Evolutionary conservation across 345 rosid species (phyloP).

Genomic region (Bruguiera sexangula): DNA sequence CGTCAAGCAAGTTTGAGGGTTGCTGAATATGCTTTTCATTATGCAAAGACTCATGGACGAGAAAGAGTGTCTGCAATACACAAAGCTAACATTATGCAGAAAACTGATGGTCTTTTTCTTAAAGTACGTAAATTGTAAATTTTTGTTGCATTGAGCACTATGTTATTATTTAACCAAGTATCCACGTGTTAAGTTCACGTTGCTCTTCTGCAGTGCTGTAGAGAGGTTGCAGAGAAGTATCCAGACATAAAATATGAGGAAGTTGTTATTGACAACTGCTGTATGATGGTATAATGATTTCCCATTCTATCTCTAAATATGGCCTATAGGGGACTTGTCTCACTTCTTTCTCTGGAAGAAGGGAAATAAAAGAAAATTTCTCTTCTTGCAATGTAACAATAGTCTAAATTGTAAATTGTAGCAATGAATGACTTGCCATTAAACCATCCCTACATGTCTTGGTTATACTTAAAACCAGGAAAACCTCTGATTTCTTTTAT

Average conservation of each 20-base stretch:
- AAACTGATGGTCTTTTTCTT: conserved; percentile 97
- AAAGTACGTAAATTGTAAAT: conserved; percentile 43
- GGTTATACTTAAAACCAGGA: conserved; percentile 2
- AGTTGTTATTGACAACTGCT: conserved; percentile 99
- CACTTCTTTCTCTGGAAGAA: background rate
- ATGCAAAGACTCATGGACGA: conserved; percentile 94
- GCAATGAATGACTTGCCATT: background rate
- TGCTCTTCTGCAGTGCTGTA: conserved; percentile 74
- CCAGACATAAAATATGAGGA: conserved; percentile 95
- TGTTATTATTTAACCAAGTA: background rate
- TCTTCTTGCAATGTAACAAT: background rate
- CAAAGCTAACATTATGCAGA: conserved; percentile 99
- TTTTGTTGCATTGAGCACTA: background rate
- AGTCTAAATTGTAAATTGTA: background rate
- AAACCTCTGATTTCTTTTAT: conserved; percentile 16
- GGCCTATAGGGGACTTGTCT: background rate
- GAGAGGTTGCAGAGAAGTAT: conserved; percentile 97
- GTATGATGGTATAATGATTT: conserved; percentile 81
- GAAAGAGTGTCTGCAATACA: conserved; percentile 96
- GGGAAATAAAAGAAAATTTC: background rate
- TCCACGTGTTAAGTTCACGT: background rate
- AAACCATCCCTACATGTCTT: background rate
- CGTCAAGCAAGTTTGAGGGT: conserved; percentile 98
- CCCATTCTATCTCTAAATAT: background rate
- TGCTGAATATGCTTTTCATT: conserved; percentile 96